Evolutionary conservation across 176 grass and related monocot genomes (phyloP).

Genomic region (Luzula sylvatica): DNA sequence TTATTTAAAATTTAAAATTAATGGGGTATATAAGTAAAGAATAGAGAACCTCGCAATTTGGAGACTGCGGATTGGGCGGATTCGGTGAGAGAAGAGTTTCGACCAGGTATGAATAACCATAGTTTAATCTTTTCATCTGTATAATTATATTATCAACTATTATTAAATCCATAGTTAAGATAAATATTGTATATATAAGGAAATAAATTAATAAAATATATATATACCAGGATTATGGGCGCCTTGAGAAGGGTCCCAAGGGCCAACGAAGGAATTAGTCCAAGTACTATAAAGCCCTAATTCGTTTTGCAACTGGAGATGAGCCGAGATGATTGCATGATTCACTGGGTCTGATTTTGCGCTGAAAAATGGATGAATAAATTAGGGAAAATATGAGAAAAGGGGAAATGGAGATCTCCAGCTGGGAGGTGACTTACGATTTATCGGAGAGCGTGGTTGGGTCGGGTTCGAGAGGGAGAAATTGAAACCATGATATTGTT

Average conservation of each 20-base stretch:
- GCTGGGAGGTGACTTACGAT: slow-evolving; percentile 42
- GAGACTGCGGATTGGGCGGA: slow-evolving; percentile 50
- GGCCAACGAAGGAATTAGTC: slow-evolving; percentile 99
- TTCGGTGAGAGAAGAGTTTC: slow-evolving; percentile 61
- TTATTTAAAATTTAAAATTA: slow-evolving; percentile 8
- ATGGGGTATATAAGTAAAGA: slow-evolving; percentile 1
- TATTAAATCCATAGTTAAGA: no score
- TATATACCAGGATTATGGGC: slow-evolving; percentile 94
- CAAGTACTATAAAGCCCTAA: slow-evolving; percentile 82
- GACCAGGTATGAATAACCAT: slow-evolving; percentile 92
- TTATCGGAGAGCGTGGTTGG: slow-evolving; percentile 45
- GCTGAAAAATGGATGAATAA: slow-evolving; percentile 40
- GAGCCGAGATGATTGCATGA: slow-evolving; percentile 54
- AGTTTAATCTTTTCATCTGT: slow-evolving; percentile 99
- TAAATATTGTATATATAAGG: slow-evolving; percentile 2
- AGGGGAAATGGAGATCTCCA: slow-evolving; percentile 2
- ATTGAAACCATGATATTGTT: slow-evolving; percentile 94
- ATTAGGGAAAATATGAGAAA: neutral
- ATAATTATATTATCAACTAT: neutral
- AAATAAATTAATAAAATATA: slow-evolving; percentile 15
- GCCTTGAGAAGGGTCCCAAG: slow-evolving; percentile 99
- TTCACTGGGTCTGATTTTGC: slow-evolving; percentile 83
- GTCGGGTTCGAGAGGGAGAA: slow-evolving; percentile 72
- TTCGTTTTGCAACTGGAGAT: slow-evolving; percentile 82
- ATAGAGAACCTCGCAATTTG: slow-evolving; percentile 81